Evolutionary conservation across 352 stramenopile species (phyloP).

Genomic region (Phytopythium chamaehyphon): DNA sequence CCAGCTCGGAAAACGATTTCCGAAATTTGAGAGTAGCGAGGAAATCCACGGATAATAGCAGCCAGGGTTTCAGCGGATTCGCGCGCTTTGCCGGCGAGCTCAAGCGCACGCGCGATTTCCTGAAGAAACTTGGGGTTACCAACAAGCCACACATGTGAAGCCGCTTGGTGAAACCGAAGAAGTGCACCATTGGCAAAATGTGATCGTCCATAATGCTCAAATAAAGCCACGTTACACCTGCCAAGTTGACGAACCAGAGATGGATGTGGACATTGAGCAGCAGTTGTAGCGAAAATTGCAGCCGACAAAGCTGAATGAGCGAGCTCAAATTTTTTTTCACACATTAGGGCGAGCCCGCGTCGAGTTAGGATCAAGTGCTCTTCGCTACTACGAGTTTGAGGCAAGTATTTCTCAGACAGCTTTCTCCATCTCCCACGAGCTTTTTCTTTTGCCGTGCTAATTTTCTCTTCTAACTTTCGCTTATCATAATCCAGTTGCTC

Average conservation of each 20-base stretch:
- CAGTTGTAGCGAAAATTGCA: constrained; percentile 6
- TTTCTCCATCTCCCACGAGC: constrained; percentile 43
- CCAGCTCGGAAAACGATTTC: constrained; percentile 69
- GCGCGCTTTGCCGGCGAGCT: constrained; percentile 32
- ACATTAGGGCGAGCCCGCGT: constrained; percentile 41
- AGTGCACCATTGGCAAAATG: constrained; percentile 35
- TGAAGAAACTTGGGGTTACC: constrained; percentile 52
- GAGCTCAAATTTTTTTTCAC: constrained; percentile 16
- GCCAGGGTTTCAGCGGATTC: constrained; percentile 49
- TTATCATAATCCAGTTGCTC: neutral
- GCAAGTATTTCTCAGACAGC: constrained; percentile 40
- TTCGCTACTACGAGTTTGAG: constrained; percentile 24
- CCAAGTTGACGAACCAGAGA: constrained; percentile 40
- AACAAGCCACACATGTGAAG: constrained; percentile 38
- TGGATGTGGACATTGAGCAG: constrained; percentile 14
- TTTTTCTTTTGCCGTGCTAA: constrained; percentile 9
- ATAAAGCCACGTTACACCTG: constrained; percentile 35
- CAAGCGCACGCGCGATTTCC: constrained; percentile 48
- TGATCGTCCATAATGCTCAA: constrained; percentile 22
- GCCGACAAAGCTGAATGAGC: constrained; percentile 11
- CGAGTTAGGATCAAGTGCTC: constrained; percentile 13
- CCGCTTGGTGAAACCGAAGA: constrained; percentile 46
- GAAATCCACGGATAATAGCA: constrained; percentile 58
- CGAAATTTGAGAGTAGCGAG: constrained; percentile 35
- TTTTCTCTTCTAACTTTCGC: constrained; percentile 3